phyloP scores from a whole-genome alignment of 495 filamentous ascomycete species.

The Lineolata rhizophorae region DNA sequence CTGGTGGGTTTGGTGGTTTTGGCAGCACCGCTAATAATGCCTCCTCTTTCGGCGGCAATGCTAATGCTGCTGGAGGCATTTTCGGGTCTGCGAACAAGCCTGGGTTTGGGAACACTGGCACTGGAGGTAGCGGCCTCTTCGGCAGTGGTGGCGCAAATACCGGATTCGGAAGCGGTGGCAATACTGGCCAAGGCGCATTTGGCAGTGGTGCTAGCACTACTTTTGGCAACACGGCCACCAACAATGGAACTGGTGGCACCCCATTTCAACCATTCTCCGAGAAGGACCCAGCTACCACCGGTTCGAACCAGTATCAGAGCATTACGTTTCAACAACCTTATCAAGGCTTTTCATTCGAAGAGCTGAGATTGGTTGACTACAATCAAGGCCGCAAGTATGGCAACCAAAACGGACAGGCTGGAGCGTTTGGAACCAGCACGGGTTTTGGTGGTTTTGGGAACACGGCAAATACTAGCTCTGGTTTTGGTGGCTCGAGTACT shows the following conservation, averaged over 20 bases:
- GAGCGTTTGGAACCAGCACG: conserved; percentile 54
- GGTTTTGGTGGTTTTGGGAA: conserved; percentile 34
- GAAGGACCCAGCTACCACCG: conserved; percentile 42
- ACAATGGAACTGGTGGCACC: conserved; percentile 47
- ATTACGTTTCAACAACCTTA: conserved; percentile 74
- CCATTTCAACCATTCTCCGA: conserved; percentile 59
- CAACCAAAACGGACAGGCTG: conserved; percentile 56
- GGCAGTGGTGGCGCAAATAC: conserved; percentile 13
- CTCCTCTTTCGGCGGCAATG: not conserved
- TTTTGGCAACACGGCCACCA: conserved; percentile 14
- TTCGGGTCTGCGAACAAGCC: not conserved
- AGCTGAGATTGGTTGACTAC: conserved; percentile 78
- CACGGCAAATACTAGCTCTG: conserved; percentile 18
- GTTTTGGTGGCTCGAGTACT: conserved; percentile 15
- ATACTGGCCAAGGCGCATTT: conserved; percentile 20
- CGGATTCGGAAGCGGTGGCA: conserved; percentile 6
- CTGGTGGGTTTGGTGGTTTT: conserved; percentile 19
- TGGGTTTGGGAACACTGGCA: not conserved
- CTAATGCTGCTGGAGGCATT: conserved; percentile 1
- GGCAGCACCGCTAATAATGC: conserved; percentile 13
- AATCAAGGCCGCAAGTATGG: conserved; percentile 63
- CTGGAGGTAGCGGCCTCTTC: conserved; percentile 1
- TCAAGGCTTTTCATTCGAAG: conserved; percentile 73
- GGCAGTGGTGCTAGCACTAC: conserved; percentile 16
- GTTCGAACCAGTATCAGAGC: conserved; percentile 62